A percentile compares a stretch with the other conserved stretches of the same genome.
phyloP scores from a whole-genome alignment of 1,139 yeast species.

The Protomyces arabidopsidicola region DNA sequence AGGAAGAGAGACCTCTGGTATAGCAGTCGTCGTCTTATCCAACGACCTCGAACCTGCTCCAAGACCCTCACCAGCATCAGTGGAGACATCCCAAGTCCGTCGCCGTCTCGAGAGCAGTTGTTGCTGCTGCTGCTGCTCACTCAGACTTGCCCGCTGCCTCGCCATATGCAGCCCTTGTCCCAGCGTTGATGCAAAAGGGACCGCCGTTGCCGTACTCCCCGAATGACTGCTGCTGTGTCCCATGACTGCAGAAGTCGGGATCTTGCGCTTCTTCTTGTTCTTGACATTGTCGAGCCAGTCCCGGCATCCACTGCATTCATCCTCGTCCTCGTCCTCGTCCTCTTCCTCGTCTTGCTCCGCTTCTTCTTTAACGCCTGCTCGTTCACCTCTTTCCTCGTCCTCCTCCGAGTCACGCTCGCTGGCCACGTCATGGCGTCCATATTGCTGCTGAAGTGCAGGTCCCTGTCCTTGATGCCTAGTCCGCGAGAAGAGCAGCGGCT shows the following conservation, averaged over 20 bases:
- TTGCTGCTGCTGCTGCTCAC: neutral
- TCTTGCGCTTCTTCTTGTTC: constrained; percentile 33
- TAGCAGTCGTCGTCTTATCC: neutral
- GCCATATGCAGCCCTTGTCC: neutral
- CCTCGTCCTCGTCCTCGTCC: constrained; percentile 25
- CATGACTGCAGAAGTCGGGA: constrained; percentile 24
- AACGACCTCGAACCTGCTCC: neutral
- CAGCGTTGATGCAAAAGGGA: neutral
- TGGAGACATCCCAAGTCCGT: constrained; percentile 19
- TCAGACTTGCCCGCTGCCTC: neutral
- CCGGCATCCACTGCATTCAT: constrained; percentile 20
- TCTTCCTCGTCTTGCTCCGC: constrained; percentile 5
- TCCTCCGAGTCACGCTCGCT: neutral
- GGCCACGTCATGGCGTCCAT: neutral
- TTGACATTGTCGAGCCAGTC: constrained; percentile 26
- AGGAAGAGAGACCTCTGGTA: neutral
- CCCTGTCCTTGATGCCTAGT: neutral
- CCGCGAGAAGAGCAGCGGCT: neutral
- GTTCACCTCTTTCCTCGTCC: neutral
- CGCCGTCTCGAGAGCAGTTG: constrained; percentile 2
- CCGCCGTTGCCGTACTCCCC: neutral
- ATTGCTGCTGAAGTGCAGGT: neutral
- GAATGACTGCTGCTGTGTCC: constrained; percentile 8
- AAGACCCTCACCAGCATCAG: constrained; percentile 4
- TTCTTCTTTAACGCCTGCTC: constrained; percentile 1